Conservation (phyloP, 495 filamentous ascomycete genomes). For the Apiosordaria backusii region DNA sequence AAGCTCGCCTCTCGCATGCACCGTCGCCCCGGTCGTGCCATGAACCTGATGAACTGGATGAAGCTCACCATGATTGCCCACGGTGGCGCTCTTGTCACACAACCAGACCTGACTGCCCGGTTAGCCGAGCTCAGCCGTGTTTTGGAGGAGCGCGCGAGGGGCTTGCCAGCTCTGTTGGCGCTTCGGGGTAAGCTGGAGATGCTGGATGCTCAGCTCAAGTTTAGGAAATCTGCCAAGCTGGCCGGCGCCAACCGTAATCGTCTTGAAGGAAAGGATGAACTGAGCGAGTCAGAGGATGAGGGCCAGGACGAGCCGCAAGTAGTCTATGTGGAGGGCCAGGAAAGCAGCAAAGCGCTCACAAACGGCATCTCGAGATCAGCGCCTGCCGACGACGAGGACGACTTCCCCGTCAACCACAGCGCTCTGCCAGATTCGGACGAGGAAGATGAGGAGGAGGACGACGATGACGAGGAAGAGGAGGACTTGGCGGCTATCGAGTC, state of each 20-base stretch:
- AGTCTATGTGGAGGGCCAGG: slow-evolving; percentile 83
- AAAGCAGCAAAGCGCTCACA: slow-evolving; percentile 42
- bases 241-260: slow-evolving; percentile 33
- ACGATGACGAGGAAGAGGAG: slow-evolving; percentile 24
- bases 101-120: slow-evolving; percentile 71
- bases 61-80: slow-evolving; percentile 95
- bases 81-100: slow-evolving; percentile 82
- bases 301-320: slow-evolving; percentile 54
- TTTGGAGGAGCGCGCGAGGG: slow-evolving; percentile 77
- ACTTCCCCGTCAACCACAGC: slow-evolving; percentile 22
- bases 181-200: slow-evolving; percentile 92
- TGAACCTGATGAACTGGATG: slow-evolving; percentile 90
- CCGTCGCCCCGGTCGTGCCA: slow-evolving; percentile 80
- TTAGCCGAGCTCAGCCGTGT: slow-evolving; percentile 75
- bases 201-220: slow-evolving; percentile 78
- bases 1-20: slow-evolving; percentile 85
- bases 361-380: slow-evolving; percentile 27
- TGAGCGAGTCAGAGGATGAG: slow-evolving; percentile 72
- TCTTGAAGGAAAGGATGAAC: slow-evolving; percentile 61
- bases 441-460: slow-evolving; percentile 29
- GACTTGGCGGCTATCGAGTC: slow-evolving; percentile 32
- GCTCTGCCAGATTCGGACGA: slow-evolving; percentile 31
- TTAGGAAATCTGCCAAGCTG: slow-evolving; percentile 61
- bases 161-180: slow-evolving; percentile 75
- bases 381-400: slow-evolving; percentile 28